Percentiles rank a stretch among this genome's conserved stretches.
phyloP scores from a whole-genome alignment of 805 yeast genomes.

The Helenozyma rhizophorensis region DNA sequence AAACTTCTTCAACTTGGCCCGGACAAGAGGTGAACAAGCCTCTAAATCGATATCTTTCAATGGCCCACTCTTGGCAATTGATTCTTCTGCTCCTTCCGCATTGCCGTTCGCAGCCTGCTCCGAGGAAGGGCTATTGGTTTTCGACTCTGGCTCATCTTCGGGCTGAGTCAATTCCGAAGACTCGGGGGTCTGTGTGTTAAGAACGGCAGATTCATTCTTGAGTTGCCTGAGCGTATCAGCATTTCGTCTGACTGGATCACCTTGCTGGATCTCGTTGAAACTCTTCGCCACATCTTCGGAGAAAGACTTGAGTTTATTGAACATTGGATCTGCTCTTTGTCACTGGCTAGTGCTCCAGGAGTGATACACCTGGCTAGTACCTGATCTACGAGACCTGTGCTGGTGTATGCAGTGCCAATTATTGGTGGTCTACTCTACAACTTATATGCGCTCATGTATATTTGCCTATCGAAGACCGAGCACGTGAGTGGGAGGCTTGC shows the following conservation, averaged over 20 bases:
- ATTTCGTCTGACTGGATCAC: slow-evolving; percentile 9
- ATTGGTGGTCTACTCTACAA: too few species aligned
- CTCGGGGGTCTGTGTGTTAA: slow-evolving; percentile 45
- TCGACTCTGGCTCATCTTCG: slow-evolving; percentile 30
- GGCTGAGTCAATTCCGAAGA: slow-evolving; percentile 45
- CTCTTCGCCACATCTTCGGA: slow-evolving; percentile 45
- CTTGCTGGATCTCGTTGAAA: slow-evolving; percentile 29
- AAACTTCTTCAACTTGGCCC: slow-evolving; percentile 65
- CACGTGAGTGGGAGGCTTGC: background rate
- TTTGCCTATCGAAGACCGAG: too few species aligned
- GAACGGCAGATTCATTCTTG: slow-evolving; percentile 29
- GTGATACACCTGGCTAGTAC: too few species aligned
- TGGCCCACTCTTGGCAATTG: slow-evolving; percentile 3
- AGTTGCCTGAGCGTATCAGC: slow-evolving; percentile 21
- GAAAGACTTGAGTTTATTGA: slow-evolving; percentile 37
- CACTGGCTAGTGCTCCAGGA: too few species aligned
- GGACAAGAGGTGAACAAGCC: slow-evolving; percentile 54
- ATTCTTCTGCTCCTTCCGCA: background rate
- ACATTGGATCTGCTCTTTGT: too few species aligned
- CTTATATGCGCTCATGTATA: too few species aligned
- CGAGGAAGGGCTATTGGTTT: slow-evolving; percentile 5
- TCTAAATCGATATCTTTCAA: slow-evolving; percentile 25
- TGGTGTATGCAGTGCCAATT: too few species aligned
- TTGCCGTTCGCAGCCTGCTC: slow-evolving; percentile 1
- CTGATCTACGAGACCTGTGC: too few species aligned